phyloP scores from a whole-genome alignment of 2,329 filamentous ascomycete species.

The Pyrenophora seminiperda region DNA sequence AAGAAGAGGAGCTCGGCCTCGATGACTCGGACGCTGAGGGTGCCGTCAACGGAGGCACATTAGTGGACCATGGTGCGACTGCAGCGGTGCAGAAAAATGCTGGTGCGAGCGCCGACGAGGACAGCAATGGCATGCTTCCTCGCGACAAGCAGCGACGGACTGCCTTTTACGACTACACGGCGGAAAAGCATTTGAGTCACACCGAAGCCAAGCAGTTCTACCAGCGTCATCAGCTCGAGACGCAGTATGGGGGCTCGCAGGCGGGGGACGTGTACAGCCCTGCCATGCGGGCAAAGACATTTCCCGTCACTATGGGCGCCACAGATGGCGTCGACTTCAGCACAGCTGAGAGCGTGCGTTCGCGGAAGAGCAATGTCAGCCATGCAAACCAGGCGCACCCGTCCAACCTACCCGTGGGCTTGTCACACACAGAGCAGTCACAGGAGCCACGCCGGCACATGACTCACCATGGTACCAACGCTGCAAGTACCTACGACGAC shows the following conservation, averaged over 20 bases:
- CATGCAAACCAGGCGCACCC: slow-evolving; percentile 36
- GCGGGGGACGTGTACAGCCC: slow-evolving; percentile 50
- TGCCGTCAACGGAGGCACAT: slow-evolving; percentile 16
- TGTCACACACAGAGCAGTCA: slow-evolving; percentile 41
- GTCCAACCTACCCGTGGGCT: slow-evolving; percentile 31
- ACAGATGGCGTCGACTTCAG: slow-evolving; percentile 44
- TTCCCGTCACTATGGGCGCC: slow-evolving; percentile 48
- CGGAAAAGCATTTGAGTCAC: slow-evolving; percentile 92
- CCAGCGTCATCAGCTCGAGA: slow-evolving; percentile 78
- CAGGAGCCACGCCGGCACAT: slow-evolving; percentile 31
- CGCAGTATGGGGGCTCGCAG: slow-evolving; percentile 50
- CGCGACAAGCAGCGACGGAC: slow-evolving; percentile 68
- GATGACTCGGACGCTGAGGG: slow-evolving; percentile 38
- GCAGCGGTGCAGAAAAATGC: slow-evolving; percentile 25
- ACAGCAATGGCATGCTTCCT: slow-evolving; percentile 48
- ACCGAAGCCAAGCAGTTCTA: slow-evolving; percentile 96
- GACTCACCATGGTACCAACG: slow-evolving; percentile 19
- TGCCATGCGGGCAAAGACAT: slow-evolving; percentile 52
- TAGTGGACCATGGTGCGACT: slow-evolving; percentile 27
- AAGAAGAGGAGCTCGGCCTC: slow-evolving; percentile 43
- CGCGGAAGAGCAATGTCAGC: slow-evolving; percentile 47
- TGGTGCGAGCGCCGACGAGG: slow-evolving; percentile 35
- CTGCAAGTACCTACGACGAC: slow-evolving; percentile 17
- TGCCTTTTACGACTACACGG: slow-evolving; percentile 89
- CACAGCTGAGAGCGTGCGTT: slow-evolving; percentile 51